Evolutionary conservation across 139 green algal species (phyloP), one percentile per base, ranked within the genome.

Genomic region (Micractinium sp.): DNA sequence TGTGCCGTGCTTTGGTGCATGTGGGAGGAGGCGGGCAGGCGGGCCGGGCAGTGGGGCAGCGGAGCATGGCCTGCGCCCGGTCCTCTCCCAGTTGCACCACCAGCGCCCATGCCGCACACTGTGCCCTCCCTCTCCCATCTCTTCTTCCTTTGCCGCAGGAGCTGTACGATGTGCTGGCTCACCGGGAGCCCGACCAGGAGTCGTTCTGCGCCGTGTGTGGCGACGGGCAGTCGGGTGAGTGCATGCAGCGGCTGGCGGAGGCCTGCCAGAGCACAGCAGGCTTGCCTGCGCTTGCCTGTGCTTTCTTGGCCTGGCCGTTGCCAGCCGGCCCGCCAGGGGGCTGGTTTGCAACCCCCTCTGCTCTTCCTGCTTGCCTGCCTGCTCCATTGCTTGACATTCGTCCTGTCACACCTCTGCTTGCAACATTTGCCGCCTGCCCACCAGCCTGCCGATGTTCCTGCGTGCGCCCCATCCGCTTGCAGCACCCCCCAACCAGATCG

Each of bases 181-280:
- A 85, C 18, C 81, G 91, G 1, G 63, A 38, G 63, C 23, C 93
- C n/a, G 95, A 96, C 33, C 95, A 98, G 85, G 97, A 99, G 67
- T 95, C 95, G 0, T 53, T 98, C 85, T 99, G 97, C 83, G 94
- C 93, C 0, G 94, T 99, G 41, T 99, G 97, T 90, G 94, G 92
- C n/a, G 94, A 96, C 35, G 97, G 96, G 56, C 53, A 92, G 33
- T 96, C 90, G 14, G 83, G 66, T 87, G 27, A 15, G 83, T 22
- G 33, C 81, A 41, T 4, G 19, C 33, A 29, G 75, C 27, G 27
- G 13, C n/a, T 41, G n/a, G 2, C 33, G n/a, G 38, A n/a, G n/a
- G n/a, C n/a, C n/a, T n/a, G n/a, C n/a, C n/a, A n/a, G n/a, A n/a
- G 75, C 35, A 27, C 1, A 81, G 27, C 23, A 18, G 18, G 22